These are phyloP conservation scores for Aspergillus pseudoglaucus DNA, from an alignment of 2,329 filamentous ascomycete genomes.

Conservation along the genomic window DNA sequence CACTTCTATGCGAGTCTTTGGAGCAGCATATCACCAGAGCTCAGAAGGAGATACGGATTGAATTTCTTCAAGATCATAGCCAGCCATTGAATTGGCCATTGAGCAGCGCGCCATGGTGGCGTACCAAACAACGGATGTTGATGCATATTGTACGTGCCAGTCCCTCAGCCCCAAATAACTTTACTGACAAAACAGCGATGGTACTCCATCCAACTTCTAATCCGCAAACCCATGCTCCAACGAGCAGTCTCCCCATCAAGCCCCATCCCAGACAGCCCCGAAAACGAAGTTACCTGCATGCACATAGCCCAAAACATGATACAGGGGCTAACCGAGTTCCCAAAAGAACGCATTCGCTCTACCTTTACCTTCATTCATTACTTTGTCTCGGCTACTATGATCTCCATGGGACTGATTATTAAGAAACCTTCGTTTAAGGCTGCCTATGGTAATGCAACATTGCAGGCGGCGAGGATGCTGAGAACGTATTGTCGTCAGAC, in stretches of 20 bases:
- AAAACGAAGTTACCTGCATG: conserved; percentile 18
- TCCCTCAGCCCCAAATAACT: not conserved
- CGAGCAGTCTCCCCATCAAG: not conserved
- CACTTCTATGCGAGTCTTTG: conserved; percentile 11
- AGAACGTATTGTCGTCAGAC: conserved; percentile 15
- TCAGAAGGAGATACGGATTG: conserved; percentile 8
- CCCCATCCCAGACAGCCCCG: conserved; percentile 4
- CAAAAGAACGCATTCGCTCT: conserved; percentile 13
- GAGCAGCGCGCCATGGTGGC: conserved; percentile 10
- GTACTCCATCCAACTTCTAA: conserved; percentile 13
- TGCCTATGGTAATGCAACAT: conserved; percentile 7
- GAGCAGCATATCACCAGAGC: conserved; percentile 11
- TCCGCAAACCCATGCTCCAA: conserved; percentile 15
- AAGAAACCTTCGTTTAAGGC: conserved; percentile 11
- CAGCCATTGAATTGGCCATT: not conserved
- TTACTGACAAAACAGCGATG: conserved; percentile 10
- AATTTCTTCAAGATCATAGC: conserved; percentile 9
- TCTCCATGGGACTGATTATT: conserved; percentile 14
- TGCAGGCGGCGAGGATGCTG: conserved; percentile 10
- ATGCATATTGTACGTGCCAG: conserved; percentile 16
- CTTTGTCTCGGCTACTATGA: conserved; percentile 13
- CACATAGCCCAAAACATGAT: conserved; percentile 11
- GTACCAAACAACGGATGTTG: conserved; percentile 13
- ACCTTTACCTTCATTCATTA: conserved; percentile 19
- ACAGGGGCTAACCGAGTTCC: conserved; percentile 12